A percentile compares a stretch with the other conserved stretches of the same genome.
phyloP scores from a whole-genome alignment of 164 flowering plant species.

The Magnolia changhungtana region DNA sequence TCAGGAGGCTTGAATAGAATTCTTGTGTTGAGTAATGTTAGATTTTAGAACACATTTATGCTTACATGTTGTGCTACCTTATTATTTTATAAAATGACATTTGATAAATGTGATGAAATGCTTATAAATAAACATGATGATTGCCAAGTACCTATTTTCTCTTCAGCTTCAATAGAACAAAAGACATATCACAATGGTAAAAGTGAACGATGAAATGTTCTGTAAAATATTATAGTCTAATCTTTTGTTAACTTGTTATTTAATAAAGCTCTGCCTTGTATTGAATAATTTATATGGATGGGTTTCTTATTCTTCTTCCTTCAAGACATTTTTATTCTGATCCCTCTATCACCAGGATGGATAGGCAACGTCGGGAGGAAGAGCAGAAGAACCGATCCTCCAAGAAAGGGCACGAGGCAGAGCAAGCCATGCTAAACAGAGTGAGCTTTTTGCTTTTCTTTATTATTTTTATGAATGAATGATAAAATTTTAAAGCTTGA shows the following conservation, averaged over 20 bases:
- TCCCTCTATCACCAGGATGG: constrained; percentile 60
- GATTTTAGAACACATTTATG: no score
- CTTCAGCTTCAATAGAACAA: no score
- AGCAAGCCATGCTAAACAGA: constrained; percentile 73
- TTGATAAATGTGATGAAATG: no score
- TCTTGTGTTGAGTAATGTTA: no score
- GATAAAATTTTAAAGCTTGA: neutral
- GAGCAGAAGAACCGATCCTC: constrained; percentile 70
- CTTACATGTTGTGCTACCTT: no score
- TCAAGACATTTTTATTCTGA: neutral
- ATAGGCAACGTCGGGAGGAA: constrained; percentile 94
- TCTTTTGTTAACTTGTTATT: neutral
- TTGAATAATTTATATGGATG: neutral
- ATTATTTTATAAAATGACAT: no score
- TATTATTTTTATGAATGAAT: neutral
- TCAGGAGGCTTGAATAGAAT: no score
- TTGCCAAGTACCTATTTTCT: no score
- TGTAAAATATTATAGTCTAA: no score
- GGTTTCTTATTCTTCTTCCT: neutral
- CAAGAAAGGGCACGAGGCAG: constrained; percentile 77
- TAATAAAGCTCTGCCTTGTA: neutral
- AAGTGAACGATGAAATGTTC: no score
- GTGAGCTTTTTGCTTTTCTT: constrained; percentile 29
- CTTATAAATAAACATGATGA: no score
- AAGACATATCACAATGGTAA: no score